phyloP scores from a whole-genome alignment of 164 flowering plant genomes.

The Aristolochia contorta region DNA sequence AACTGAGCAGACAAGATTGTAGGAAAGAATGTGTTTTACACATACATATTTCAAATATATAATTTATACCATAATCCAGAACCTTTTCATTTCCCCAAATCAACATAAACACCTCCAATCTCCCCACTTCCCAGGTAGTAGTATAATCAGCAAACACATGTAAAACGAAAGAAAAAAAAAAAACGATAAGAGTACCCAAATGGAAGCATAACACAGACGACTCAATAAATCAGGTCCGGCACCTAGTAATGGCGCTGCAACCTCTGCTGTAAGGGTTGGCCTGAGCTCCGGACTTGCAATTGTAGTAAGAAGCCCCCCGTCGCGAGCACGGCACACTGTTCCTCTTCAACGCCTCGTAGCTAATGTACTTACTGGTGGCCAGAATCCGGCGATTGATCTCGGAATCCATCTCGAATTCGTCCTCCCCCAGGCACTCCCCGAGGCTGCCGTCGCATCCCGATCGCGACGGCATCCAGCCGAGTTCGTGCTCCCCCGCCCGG shows the following conservation, averaged over 20 bases:
- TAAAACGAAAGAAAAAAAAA: not conserved
- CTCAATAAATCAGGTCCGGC: constrained; percentile 13
- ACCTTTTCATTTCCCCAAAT: too few relatives aligned
- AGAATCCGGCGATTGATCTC: constrained; percentile 56
- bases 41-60: too few relatives aligned
- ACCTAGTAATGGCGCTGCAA: constrained; percentile 50
- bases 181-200: not conserved
- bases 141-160: not conserved
- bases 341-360: constrained; percentile 64
- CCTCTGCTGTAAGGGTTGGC: constrained; percentile 73
- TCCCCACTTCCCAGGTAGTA: not conserved
- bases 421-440: constrained; percentile 30
- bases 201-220: not conserved
- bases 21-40: too few relatives aligned
- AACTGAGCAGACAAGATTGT: too few relatives aligned
- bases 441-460: constrained; percentile 29
- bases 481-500: constrained; percentile 18
- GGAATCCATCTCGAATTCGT: constrained; percentile 36
- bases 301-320: constrained; percentile 72
- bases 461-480: constrained; percentile 22
- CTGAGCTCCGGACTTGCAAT: constrained; percentile 51
- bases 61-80: too few relatives aligned
- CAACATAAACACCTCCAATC: too few relatives aligned
- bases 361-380: constrained; percentile 43
- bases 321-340: constrained; percentile 57